Evolutionary conservation across 2,329 filamentous ascomycete species (phyloP).

Genomic region (Penicillium sp.): DNA sequence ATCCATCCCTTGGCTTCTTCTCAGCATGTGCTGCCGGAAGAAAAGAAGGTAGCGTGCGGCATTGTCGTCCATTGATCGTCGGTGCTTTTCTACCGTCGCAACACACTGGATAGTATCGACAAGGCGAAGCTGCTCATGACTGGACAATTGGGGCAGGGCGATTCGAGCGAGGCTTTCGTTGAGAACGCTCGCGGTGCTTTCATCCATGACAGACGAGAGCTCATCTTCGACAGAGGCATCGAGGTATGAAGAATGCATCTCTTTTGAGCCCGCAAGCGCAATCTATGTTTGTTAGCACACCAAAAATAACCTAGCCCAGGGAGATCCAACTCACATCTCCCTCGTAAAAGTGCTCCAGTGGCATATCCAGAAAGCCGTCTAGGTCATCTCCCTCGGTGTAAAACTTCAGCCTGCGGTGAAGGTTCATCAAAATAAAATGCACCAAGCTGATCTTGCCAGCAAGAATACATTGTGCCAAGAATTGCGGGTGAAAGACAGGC

Average conservation of each 20-base stretch:
- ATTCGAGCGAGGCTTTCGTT: conserved; percentile 72
- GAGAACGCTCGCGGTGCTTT: conserved; percentile 64
- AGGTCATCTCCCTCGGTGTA: conserved; percentile 75
- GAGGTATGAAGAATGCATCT: conserved; percentile 49
- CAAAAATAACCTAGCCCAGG: background rate
- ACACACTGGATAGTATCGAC: conserved; percentile 81
- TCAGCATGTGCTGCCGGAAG: conserved; percentile 73
- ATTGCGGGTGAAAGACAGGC: conserved; percentile 87
- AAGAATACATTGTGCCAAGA: conserved; percentile 79
- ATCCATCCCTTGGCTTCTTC: conserved; percentile 62
- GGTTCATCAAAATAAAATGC: conserved; percentile 64
- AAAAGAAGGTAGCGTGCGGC: conserved; percentile 83
- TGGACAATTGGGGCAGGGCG: conserved; percentile 73
- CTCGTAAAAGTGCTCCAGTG: conserved; percentile 47
- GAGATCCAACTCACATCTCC: conserved; percentile 39
- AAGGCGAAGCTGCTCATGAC: conserved; percentile 79
- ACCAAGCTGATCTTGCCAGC: conserved; percentile 70
- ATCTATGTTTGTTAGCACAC: conserved; percentile 28
- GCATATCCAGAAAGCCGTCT: conserved; percentile 68
- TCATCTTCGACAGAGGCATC: conserved; percentile 52
- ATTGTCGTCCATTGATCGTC: conserved; percentile 85
- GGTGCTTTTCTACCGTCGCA: conserved; percentile 77
- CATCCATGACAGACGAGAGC: conserved; percentile 60
- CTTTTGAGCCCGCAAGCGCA: conserved; percentile 44
- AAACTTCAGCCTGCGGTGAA: conserved; percentile 76